These are phyloP conservation scores for Botryotinia calthae DNA, from an alignment of 2,329 filamentous ascomycete species.

Conservation along the genomic window DNA sequence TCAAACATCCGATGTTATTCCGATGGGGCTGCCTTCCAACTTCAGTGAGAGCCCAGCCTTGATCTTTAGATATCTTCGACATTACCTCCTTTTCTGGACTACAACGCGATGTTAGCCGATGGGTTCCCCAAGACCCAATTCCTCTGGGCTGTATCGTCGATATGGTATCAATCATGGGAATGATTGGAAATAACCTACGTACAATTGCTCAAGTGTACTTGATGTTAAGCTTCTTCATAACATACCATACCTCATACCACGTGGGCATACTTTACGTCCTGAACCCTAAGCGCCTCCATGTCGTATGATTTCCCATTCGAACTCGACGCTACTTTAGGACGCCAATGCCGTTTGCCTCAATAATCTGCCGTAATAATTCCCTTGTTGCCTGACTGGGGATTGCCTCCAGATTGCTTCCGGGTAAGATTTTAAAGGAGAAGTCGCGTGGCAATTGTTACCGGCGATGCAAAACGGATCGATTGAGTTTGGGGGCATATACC, in stretches of 20 bases:
- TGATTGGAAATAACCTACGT: background rate
- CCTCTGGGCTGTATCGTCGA: background rate
- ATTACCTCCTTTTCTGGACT: background rate
- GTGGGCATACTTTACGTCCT: background rate
- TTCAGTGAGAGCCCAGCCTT: background rate
- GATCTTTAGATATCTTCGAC: background rate
- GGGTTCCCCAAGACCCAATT: background rate
- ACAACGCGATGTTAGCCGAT: background rate
- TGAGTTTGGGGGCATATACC: background rate
- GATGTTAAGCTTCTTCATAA: background rate
- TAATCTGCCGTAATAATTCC: background rate
- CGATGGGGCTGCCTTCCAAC: background rate
- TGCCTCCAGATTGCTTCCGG: background rate
- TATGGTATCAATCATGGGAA: background rate
- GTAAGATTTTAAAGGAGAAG: background rate
- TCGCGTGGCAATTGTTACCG: background rate
- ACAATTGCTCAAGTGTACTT: background rate
- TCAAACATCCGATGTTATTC: background rate
- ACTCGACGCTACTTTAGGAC: background rate
- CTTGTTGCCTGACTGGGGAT: background rate
- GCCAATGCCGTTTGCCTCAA: background rate
- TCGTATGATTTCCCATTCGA: background rate
- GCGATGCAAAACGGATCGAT: constrained; percentile 13
- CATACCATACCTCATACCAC: background rate
- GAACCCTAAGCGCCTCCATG: background rate